Conservation (phyloP, 2,329 filamentous ascomycete genomes). For the Akanthomyces uredinophilus region DNA sequence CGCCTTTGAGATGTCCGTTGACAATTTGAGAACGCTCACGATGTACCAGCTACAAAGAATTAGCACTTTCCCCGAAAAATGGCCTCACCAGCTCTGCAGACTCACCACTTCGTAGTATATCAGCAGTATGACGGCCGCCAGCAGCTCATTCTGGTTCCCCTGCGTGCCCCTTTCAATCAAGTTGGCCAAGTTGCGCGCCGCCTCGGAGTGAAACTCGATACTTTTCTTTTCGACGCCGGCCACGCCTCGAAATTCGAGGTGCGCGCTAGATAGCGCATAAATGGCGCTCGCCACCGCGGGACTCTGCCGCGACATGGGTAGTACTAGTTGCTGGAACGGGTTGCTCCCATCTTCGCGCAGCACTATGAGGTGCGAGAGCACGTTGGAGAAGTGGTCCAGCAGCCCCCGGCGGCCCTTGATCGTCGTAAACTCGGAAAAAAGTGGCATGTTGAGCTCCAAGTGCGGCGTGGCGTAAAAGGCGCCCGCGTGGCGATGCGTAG, state of each 20-base stretch:
- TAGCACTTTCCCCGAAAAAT: not conserved
- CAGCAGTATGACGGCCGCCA: slow-evolving; percentile 56
- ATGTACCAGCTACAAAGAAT: slow-evolving; percentile 48
- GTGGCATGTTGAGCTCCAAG: slow-evolving; percentile 47
- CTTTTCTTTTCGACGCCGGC: slow-evolving; percentile 50
- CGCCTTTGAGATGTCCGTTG: slow-evolving; percentile 56
- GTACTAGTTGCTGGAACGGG: slow-evolving; percentile 56
- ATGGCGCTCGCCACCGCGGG: slow-evolving; percentile 72
- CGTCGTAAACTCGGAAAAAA: slow-evolving; percentile 53
- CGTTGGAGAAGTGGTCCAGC: slow-evolving; percentile 59
- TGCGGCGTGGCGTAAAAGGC: slow-evolving; percentile 25
- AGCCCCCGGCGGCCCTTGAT: slow-evolving; percentile 49
- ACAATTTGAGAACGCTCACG: slow-evolving; percentile 55
- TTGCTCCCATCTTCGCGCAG: slow-evolving; percentile 59
- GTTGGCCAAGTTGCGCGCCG: slow-evolving; percentile 52
- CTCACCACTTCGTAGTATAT: slow-evolving; percentile 61
- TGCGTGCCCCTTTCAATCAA: slow-evolving; percentile 50
- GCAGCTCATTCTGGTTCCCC: slow-evolving; percentile 50
- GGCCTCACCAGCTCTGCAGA: slow-evolving; percentile 10
- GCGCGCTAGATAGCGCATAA: slow-evolving; percentile 77
- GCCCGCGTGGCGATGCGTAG: slow-evolving; percentile 12
- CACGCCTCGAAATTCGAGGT: slow-evolving; percentile 63
- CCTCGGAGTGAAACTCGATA: slow-evolving; percentile 54
- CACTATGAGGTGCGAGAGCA: slow-evolving; percentile 60
- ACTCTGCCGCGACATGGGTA: slow-evolving; percentile 53